A percentile compares a stretch with the other conserved stretches of the same genome.
These are phyloP conservation scores for Dactylellina parvicollis DNA, from an alignment of 2,329 filamentous ascomycete species.

Conservation along the genomic window DNA sequence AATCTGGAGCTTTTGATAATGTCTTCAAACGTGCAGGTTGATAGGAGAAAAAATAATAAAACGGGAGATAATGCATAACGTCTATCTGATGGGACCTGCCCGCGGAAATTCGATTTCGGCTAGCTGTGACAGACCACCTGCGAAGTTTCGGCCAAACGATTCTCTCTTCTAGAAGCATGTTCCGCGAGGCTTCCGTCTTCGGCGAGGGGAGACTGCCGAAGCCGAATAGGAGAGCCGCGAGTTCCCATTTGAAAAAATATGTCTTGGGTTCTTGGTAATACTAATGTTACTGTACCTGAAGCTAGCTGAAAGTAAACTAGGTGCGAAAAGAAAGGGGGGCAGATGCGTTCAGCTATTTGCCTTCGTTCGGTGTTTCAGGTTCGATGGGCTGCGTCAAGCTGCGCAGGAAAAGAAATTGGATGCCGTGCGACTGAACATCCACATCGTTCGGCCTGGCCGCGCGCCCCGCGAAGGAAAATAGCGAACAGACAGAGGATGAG, in stretches of 20 bases:
- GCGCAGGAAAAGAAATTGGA: conserved; percentile 51
- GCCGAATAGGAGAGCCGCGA: conserved; percentile 44
- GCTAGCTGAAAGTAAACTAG: conserved; percentile 48
- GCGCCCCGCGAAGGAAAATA: not conserved
- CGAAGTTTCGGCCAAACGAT: conserved; percentile 23
- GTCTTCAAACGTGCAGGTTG: conserved; percentile 9
- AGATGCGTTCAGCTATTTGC: conserved; percentile 52
- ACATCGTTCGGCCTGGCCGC: conserved; percentile 52
- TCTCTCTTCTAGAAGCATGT: conserved; percentile 48
- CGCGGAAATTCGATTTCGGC: conserved; percentile 12
- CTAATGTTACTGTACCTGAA: conserved; percentile 48
- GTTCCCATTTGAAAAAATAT: conserved; percentile 30
- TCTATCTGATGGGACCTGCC: conserved; percentile 20
- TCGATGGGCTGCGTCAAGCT: conserved; percentile 51
- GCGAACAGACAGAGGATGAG: not conserved
- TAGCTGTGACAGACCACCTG: conserved; percentile 9
- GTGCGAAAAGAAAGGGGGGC: conserved; percentile 47
- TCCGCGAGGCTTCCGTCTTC: conserved; percentile 44
- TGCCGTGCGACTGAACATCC: conserved; percentile 25
- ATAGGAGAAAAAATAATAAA: conserved; percentile 4
- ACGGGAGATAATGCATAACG: not conserved
- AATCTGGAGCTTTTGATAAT: not conserved
- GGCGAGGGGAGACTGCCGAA: conserved; percentile 49
- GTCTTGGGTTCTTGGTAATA: conserved; percentile 13
- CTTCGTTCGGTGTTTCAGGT: conserved; percentile 54